These are phyloP conservation scores for Syzygium malaccense DNA, from an alignment of 441 rosid genomes.

Conservation along the genomic window DNA sequence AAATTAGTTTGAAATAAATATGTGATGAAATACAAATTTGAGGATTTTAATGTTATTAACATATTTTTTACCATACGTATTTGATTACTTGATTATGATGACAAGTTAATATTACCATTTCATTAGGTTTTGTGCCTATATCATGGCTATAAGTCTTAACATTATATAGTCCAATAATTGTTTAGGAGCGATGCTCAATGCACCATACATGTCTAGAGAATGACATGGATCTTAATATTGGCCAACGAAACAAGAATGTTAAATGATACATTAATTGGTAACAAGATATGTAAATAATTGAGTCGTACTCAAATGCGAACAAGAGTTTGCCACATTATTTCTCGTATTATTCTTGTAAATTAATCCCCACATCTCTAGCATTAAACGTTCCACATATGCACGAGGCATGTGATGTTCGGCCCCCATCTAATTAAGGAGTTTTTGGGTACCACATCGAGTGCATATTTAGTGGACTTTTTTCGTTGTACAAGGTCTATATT, in stretches of 20 bases:
- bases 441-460: background rate
- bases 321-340: background rate
- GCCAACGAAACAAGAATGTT: background rate
- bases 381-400: too few relatives aligned
- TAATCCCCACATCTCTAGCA: background rate
- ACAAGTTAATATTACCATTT: background rate
- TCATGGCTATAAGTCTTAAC: background rate
- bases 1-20: background rate
- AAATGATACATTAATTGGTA: background rate
- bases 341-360: background rate
- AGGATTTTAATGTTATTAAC: background rate
- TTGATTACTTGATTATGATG: background rate
- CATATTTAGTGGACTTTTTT: background rate
- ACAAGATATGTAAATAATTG: background rate
- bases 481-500: accelerated
- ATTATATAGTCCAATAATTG: background rate
- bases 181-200: background rate
- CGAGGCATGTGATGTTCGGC: background rate
- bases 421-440: background rate
- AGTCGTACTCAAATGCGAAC: background rate
- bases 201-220: background rate
- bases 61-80: background rate
- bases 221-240: background rate
- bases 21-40: accelerated
- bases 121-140: background rate